These are phyloP conservation scores for Picea abies DNA, from an alignment of 83 land plant species.

Conservation along the genomic window DNA sequence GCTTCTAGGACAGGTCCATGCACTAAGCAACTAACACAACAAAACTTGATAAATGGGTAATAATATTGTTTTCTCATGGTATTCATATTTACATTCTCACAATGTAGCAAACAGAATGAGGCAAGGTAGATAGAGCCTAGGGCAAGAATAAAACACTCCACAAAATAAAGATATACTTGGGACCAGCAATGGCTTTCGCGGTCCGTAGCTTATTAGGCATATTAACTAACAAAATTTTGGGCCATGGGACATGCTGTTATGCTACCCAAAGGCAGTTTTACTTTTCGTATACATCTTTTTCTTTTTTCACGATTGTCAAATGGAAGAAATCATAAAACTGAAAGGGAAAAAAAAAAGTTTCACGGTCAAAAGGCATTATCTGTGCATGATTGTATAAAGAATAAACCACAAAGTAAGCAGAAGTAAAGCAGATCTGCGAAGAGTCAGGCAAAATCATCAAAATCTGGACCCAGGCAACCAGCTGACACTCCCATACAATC, in stretches of 20 bases:
- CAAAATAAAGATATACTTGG: not conserved
- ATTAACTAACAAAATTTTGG: slow-evolving; percentile 7
- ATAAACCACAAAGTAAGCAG: not conserved
- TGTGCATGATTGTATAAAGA: not conserved
- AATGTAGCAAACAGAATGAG: not conserved
- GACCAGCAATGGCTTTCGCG: not conserved
- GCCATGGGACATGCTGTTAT: slow-evolving; percentile 10
- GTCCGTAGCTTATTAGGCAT: slow-evolving; percentile 7
- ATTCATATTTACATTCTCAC: not conserved
- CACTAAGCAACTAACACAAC: not conserved
- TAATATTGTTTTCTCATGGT: not conserved
- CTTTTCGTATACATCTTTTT: not conserved
- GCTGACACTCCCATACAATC: slow-evolving; percentile 12
- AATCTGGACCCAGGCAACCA: slow-evolving; percentile 8
- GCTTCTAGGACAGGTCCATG: not conserved
- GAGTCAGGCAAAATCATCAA: not conserved
- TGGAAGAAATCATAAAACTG: not conserved
- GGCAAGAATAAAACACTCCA: not conserved
- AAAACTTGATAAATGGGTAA: not conserved
- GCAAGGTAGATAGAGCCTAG: not conserved
- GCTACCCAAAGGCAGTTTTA: slow-evolving; percentile 4
- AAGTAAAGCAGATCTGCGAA: not conserved
- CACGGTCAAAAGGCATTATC: not conserved
- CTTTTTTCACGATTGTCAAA: not conserved
- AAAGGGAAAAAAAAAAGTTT: not conserved